A percentile compares a stretch with the other conserved stretches of the same genome.
phyloP scores from a whole-genome alignment of 805 yeast species.

The Clavispora asparagi region DNA sequence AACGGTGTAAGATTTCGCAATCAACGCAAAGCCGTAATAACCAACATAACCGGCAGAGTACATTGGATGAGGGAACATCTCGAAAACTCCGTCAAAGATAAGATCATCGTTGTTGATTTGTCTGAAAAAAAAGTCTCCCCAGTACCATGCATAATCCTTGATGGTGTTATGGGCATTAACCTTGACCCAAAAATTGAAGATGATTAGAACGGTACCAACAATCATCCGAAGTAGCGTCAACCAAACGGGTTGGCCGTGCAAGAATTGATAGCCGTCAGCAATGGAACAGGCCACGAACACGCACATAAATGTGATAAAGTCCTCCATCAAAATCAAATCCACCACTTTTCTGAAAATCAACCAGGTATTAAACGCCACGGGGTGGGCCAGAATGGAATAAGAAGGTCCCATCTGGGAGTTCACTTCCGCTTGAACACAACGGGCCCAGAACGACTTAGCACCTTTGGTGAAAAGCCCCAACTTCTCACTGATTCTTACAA shows the following conservation, averaged over 20 bases:
- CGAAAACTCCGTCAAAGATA: conserved; percentile 84
- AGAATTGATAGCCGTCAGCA: conserved; percentile 30
- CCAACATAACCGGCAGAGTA: conserved; percentile 86
- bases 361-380: conserved; percentile 82
- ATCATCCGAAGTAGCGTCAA: conserved; percentile 47
- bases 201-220: conserved; percentile 55
- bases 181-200: conserved; percentile 81
- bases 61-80: conserved; percentile 91
- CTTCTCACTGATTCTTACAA: conserved; percentile 49
- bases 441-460: conserved; percentile 31
- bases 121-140: conserved; percentile 90
- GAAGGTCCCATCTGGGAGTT: conserved; percentile 34
- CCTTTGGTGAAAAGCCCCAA: conserved; percentile 38
- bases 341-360: conserved; percentile 71
- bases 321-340: conserved; percentile 79
- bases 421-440: conserved; percentile 30
- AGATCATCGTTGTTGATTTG: conserved; percentile 58
- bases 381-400: conserved; percentile 33
- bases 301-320: conserved; percentile 69
- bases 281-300: conserved; percentile 50
- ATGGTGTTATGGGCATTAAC: conserved; percentile 84
- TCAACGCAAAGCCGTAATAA: conserved; percentile 76
- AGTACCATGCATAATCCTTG: conserved; percentile 89
- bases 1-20: conserved; percentile 68
- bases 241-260: conserved; percentile 36